Percentiles rank a stretch among this genome's conserved stretches.
These are phyloP conservation scores for Fusarium sp. DNA, from an alignment of 2,329 filamentous ascomycete species.

Conservation along the genomic window DNA sequence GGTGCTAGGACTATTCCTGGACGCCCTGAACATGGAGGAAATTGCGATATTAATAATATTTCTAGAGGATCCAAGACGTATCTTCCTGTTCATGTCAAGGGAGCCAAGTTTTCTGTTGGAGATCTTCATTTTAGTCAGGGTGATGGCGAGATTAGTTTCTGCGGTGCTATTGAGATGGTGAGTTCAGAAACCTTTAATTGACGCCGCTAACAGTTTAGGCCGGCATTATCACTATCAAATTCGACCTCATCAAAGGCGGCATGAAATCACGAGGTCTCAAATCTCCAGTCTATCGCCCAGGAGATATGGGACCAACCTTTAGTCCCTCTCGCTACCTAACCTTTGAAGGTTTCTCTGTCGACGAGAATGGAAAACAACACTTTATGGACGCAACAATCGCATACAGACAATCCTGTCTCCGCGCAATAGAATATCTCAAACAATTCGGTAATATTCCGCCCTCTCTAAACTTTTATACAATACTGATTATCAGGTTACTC, in stretches of 20 bases:
- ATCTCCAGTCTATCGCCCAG: constrained; percentile 87
- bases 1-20: constrained; percentile 89
- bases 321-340: constrained; percentile 43
- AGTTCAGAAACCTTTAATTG: no score
- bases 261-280: constrained; percentile 80
- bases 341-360: constrained; percentile 84
- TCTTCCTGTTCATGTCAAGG: constrained; percentile 85
- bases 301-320: constrained; percentile 56
- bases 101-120: constrained; percentile 90
- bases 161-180: constrained; percentile 88
- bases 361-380: constrained; percentile 88
- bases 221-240: constrained; percentile 89
- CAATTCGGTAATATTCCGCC: constrained; percentile 52
- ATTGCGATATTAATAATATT: constrained; percentile 92
- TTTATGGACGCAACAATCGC: constrained; percentile 88
- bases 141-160: constrained; percentile 91
- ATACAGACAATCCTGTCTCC: constrained; percentile 82
- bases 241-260: constrained; percentile 86
- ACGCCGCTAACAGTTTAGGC: constrained; percentile 54
- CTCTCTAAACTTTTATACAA: not conserved
- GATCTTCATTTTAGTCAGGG: constrained; percentile 90
- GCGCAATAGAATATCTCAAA: constrained; percentile 54
- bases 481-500: constrained; percentile 55
- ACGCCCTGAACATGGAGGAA: constrained; percentile 87
- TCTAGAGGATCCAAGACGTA: constrained; percentile 84